These are phyloP conservation scores for Chytriomyces confervae DNA, from an alignment of 192 early-diverging fungal genomes.

Conservation along the genomic window DNA sequence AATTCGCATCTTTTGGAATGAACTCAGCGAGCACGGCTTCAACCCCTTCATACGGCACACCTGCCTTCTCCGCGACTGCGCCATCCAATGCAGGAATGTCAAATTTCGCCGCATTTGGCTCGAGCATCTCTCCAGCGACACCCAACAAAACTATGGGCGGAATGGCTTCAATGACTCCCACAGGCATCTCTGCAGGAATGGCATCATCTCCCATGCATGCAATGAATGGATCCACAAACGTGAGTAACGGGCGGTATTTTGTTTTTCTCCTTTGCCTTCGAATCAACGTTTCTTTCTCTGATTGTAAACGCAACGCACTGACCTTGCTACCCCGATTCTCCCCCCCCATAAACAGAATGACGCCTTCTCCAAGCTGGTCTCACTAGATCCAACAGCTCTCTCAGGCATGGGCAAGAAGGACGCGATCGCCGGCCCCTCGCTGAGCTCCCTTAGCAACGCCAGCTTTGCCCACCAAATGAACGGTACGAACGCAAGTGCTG, in stretches of 20 bases:
- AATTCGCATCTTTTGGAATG: conserved; percentile 5
- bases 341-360: conserved; percentile 28
- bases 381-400: conserved; percentile 51
- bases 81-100: conserved; percentile 30
- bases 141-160: neutral
- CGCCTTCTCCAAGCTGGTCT: conserved; percentile 52
- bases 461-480: neutral
- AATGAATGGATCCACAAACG: neutral
- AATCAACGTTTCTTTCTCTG: conserved; percentile 4
- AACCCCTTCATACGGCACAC: neutral
- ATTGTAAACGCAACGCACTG: neutral
- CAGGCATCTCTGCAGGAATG: neutral
- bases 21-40: neutral
- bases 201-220: neutral
- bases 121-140: conserved; percentile 1
- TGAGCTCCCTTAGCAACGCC: conserved; percentile 1
- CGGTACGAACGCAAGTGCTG: neutral
- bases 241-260: neutral
- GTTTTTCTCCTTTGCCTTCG: neutral
- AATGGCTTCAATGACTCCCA: neutral
- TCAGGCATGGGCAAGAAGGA: conserved; percentile 40
- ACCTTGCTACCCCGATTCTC: neutral
- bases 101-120: conserved; percentile 14
- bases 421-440: neutral
- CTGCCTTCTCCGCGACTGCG: neutral